Evolutionary conservation across 257 asterid genomes (phyloP), one percentile per base, ranked within the genome.

Genomic region (Nicotiana otophora): DNA sequence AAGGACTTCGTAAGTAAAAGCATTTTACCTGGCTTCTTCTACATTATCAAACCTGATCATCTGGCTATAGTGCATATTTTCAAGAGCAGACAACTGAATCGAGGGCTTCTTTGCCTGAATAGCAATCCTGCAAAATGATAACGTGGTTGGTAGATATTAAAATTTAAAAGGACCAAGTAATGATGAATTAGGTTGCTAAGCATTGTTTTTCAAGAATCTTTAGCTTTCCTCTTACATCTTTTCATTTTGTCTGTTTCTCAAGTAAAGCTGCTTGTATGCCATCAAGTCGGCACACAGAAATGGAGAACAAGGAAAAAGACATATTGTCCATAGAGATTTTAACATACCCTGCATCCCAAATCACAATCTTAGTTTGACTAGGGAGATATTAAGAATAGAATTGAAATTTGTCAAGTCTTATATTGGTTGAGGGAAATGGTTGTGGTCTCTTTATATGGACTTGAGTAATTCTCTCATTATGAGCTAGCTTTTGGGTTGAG

Each of bases 1-100:
- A 81, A 46, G 68, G 70, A 67, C 53, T 54, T 55, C 14, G 5
- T 33, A 39, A 54, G n/a, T 61, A 60, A 42, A 80, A 62, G 72
- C 16, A 61, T 12, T 57, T 61, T 87, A 93, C 99, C 97, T 90
- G 82, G 98, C 97, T 88, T 92, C 93, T 81, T 94, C 97, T 85
- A 86, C 88, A 78, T 92, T 88, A 83, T 94, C 95, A 85, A 94
- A 94, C 88, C 99, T 95, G 84, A 96, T 93, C 99, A 96, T 96
- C 84, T 96, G 88, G 85, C 93, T 90, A 78, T 94, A 94, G 89
- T 96, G 98, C 89, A 96, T 93, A 88, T 96, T 96, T 87, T 96
- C 97, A 70, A 96, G 89, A 85, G 99, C 97, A 83, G 94, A 87
- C 77, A 94, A 90, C 89, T 93, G 94, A 88, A 89, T 85, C 63